Percentiles rank a stretch among this genome's conserved stretches.
Evolutionary conservation across 345 rosid genomes (phyloP).

Genomic region (Mercurialis annua): DNA sequence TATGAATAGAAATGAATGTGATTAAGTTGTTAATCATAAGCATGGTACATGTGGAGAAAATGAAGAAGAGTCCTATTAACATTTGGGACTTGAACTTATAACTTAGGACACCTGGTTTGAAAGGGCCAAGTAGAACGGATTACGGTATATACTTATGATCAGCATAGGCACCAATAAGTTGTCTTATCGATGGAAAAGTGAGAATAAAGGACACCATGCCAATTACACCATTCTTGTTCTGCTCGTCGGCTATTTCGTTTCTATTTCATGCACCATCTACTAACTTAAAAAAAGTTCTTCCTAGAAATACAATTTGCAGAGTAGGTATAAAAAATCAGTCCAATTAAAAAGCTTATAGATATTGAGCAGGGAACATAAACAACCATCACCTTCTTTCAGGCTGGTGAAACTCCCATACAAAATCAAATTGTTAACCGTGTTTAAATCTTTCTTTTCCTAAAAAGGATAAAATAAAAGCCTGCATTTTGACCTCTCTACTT

Average conservation of each 20-base stretch:
- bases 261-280: not conserved
- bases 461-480: no score
- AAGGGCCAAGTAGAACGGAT: constrained; percentile 6
- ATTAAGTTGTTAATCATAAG: not conserved
- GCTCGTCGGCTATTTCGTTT: not conserved
- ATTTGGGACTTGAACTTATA: not conserved
- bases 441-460: no score
- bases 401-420: no score
- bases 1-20: not conserved
- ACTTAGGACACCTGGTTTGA: constrained; percentile 27
- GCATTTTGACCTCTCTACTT: no score
- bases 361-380: no score
- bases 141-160: constrained; percentile 20
- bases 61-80: no score
- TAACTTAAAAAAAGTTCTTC: not conserved
- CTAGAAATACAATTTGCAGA: no score
- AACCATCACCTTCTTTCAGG: no score
- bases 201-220: not conserved
- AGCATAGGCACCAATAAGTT: constrained; percentile 24
- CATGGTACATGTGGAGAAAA: constrained; percentile 13
- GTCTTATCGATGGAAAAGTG: not conserved
- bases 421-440: no score
- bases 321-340: no score
- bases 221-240: not conserved
- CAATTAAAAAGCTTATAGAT: no score